Evolutionary conservation across 768 basidiomycete species (phyloP).

Genomic region (Phlegmacium glaucopus): DNA sequence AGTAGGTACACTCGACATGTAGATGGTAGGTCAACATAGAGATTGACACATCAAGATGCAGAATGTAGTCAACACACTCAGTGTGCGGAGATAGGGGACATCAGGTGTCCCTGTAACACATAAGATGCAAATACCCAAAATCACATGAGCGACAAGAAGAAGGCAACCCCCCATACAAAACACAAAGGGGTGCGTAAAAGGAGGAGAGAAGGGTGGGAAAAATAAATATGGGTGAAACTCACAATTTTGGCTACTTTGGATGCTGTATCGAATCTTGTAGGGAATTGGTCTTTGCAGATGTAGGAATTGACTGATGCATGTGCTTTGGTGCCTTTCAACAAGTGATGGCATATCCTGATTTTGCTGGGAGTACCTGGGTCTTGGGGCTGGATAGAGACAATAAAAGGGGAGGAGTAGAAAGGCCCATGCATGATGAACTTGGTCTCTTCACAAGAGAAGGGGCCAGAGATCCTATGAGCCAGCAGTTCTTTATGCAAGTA

Average conservation of each 20-base stretch:
- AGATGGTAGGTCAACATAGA: no score
- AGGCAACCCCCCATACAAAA: no score
- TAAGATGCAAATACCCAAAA: no score
- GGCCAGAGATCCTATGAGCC: constrained; percentile 24
- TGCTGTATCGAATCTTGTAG: constrained; percentile 23
- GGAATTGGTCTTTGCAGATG: constrained; percentile 22
- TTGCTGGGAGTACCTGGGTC: constrained; percentile 22
- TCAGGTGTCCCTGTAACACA: no score
- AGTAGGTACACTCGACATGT: no score
- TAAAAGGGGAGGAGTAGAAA: constrained; percentile 27
- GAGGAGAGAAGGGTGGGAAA: neutral
- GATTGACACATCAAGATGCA: no score
- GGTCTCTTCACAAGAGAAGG: constrained; percentile 12
- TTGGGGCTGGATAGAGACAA: constrained; percentile 22
- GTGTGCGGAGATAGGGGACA: no score
- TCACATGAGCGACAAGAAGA: no score
- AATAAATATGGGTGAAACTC: constrained; percentile 6
- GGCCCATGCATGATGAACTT: constrained; percentile 23
- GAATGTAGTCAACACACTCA: no score
- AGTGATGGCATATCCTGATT: constrained; percentile 22
- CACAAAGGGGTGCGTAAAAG: no score
- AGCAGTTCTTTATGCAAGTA: constrained; percentile 20
- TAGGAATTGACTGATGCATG: constrained; percentile 21
- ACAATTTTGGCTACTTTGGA: constrained; percentile 18
- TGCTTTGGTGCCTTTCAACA: constrained; percentile 17